phyloP scores from a whole-genome alignment of 75 land plant genomes.

The Picea glauca region DNA sequence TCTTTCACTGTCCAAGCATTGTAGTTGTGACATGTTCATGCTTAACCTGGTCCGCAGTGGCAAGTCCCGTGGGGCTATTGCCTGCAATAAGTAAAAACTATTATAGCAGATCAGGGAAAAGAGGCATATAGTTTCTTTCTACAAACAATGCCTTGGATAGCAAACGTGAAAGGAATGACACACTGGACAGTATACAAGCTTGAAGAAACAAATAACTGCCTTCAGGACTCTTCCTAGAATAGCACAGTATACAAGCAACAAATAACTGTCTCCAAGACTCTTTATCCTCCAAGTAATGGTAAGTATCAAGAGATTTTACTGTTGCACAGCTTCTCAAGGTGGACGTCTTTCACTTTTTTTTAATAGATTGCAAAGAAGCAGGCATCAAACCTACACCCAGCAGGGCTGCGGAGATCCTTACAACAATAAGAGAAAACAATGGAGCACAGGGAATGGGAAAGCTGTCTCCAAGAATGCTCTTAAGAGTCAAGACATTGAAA shows the following conservation, averaged over 20 bases:
- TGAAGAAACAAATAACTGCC: background rate
- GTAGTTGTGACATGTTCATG: constrained; percentile 18
- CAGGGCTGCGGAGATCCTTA: background rate
- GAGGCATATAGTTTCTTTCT: background rate
- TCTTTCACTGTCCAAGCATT: constrained; percentile 20
- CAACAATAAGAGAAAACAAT: too few relatives aligned
- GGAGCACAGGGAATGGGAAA: background rate
- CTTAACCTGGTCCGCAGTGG: constrained; percentile 18
- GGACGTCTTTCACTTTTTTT: background rate
- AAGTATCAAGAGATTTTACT: background rate
- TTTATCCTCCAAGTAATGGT: background rate
- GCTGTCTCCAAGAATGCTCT: too few relatives aligned
- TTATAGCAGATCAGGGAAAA: background rate
- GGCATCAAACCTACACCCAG: background rate
- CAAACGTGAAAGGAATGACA: background rate
- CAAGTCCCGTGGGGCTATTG: constrained; percentile 15
- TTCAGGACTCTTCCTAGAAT: background rate
- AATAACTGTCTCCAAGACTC: background rate
- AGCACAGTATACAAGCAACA: background rate
- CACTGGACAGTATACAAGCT: background rate
- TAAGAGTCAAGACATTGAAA: too few relatives aligned
- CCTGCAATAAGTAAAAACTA: constrained; percentile 7
- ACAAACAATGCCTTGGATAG: background rate
- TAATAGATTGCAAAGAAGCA: background rate
- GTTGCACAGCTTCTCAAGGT: background rate